Base-by-base conservation (phyloP, 805 yeast species). In the Sugiyamaella marilandica region DNA sequence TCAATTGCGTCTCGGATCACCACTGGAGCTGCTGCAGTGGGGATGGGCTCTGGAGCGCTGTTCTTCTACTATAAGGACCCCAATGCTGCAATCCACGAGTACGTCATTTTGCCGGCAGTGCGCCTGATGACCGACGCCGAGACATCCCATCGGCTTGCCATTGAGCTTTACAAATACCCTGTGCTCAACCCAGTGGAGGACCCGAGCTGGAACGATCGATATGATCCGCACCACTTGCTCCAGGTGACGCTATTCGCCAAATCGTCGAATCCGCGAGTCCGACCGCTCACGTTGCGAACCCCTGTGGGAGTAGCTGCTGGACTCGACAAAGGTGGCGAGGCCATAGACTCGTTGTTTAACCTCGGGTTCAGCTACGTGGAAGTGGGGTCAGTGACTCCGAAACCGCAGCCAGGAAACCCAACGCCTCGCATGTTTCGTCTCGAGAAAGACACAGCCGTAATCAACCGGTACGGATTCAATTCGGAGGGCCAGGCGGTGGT, bases 221-320 rank as follows among this genome's bases (percentile, higher is more conserved):
- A 58, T 39, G 72, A 68, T 46, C 71, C 72, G 5, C 49, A 56
- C n/a, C 53, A 55, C 3, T 54, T 58, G 51, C 60, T 69, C 34
- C 45, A 53, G 10, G 65, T 65, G 10, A 54, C 59, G 24, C 57
- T 69, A 13, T 69, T 68, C 47, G 44, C 41, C 5, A 56, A 59
- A 35, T 47, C 63, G 10, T 31, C 49, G 19, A 61, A 59, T 41
- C 64, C 65, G 10, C 55, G 61, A 24, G 70, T 67, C 39, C 52
- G 57, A 21, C 59, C 65, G 18, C 46, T 69, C 51, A 72, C 63
- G 0, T 71, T 92, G 65, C 76, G 77, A 18, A 83, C 84, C 52
- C 97, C 98, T 21, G 74, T 92, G 47, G 97, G 97, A 11, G 77
- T 91, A 62, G 97, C 98, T 47, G 98, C 98, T 24, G 98, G 98